Evolutionary conservation across 495 filamentous ascomycete species (phyloP), one percentile per base, ranked within the genome.

Genomic region (Penicilliopsis zonata): DNA sequence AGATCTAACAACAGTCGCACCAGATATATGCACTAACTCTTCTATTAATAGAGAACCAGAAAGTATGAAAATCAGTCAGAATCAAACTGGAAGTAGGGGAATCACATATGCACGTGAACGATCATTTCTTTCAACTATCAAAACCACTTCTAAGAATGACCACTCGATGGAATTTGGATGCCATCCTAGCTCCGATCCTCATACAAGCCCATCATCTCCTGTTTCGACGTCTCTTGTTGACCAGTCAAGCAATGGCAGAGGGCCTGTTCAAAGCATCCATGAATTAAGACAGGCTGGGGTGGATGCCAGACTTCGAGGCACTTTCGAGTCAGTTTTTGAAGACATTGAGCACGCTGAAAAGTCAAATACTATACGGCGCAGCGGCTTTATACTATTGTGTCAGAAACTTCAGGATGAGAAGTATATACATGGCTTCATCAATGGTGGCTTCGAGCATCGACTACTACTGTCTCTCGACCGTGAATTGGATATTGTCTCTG

Each of bases 281-380:
- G 90, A 98, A 50, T 65, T 98, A 26, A 71, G 86, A 39, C 80
- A 85, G 41, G 77, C 85, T 23, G 90, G 90, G 5, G 76, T 78
- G 14, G 92, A 87, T 50, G 78, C 75, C 30, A 78, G 86, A 13
- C 86, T 92, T 35, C 57, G 78, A 5, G 75, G 84, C 41, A 80
- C 86, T 30, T 67, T 92, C 31, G 82, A 88, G 43, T 76, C 83
- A 30, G 63, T 93, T 7, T 66, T 94, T 36, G 85, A 92, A 35
- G 82, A 92, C 37, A 80, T 98, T 39, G 76, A 82, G 31, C 61
- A 69, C 23, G 57, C 67, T 4, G 35, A 53, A n/a, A 55, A 53
- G 14, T 69, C 70, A 21, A 42, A 41, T 7, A 66, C 69, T 3
- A 48, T 57, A 14, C 58, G 59, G 37, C 67, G 74, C 20, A 65